Evolutionary conservation across 2,329 filamentous ascomycete genomes (phyloP).

Genomic region (Ambrosiella beaveri): DNA sequence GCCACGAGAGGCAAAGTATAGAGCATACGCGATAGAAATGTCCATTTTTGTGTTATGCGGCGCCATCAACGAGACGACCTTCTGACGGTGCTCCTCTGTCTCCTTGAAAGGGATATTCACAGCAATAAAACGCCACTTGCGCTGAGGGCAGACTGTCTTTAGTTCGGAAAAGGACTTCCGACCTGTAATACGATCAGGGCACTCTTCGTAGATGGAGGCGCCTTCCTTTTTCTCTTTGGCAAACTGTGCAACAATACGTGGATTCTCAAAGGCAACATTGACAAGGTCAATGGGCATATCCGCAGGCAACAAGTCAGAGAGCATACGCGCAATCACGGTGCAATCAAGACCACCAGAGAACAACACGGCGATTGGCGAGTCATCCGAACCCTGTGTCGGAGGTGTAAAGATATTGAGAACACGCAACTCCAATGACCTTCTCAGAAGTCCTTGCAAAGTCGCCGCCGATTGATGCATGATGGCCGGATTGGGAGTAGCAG

Average conservation of each 20-base stretch:
- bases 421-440: slow-evolving; percentile 39
- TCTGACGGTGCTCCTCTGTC: slow-evolving; percentile 47
- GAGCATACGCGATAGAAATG: slow-evolving; percentile 74
- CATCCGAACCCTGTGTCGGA: background rate
- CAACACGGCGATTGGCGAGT: slow-evolving; percentile 52
- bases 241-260: slow-evolving; percentile 46
- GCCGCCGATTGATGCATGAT: background rate
- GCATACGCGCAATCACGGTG: slow-evolving; percentile 65
- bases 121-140: slow-evolving; percentile 69
- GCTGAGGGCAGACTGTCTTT: slow-evolving; percentile 44
- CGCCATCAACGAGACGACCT: slow-evolving; percentile 61
- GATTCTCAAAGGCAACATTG: slow-evolving; percentile 96
- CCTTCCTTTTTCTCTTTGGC: slow-evolving; percentile 20
- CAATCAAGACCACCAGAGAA: slow-evolving; percentile 95
- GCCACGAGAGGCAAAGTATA: slow-evolving; percentile 89
- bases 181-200: slow-evolving; percentile 80
- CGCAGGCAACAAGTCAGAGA: slow-evolving; percentile 55
- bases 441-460: background rate
- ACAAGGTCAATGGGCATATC: slow-evolving; percentile 66
- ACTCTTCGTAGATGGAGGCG: slow-evolving; percentile 51
- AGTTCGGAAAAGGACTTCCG: slow-evolving; percentile 67
- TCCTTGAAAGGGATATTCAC: slow-evolving; percentile 69
- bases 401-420: slow-evolving; percentile 36
- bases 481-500: slow-evolving; percentile 10
- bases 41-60: slow-evolving; percentile 99